Evolutionary conservation across 2,329 filamentous ascomycete species (phyloP), one percentile per base, ranked within the genome.

Genomic region (Phaeophleospora eucalypticola): DNA sequence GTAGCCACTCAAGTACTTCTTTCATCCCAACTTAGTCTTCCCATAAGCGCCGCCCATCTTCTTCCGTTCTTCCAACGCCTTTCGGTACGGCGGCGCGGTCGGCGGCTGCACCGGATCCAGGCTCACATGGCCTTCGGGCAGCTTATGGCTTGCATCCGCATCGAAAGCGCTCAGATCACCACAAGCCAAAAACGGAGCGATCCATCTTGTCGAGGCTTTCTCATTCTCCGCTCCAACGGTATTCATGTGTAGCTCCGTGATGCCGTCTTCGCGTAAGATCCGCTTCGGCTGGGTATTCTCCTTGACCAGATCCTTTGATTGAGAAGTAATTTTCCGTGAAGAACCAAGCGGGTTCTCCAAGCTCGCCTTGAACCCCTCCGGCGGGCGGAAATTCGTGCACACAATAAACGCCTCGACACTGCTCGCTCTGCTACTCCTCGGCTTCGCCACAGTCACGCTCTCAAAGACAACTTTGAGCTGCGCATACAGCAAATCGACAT

Each of bases 351-450:
- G 87, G 58, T 84, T 81, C 59, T 89, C 84, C 3, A 93, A 71
- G 59, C 83, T 89, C 3, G 87, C 82, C 37, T 78, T 79, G 70
- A 89, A 93, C 0, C 86, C 86, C 12, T 74, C 70, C 0, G 91
- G 90, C 3, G 89, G 90, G 17, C 78, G 76, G 65, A 97, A 98
- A 51, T 89, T 87, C 59, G 94, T 79, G 66, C 93, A 96, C 14
- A 98, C 91, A 38, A 98, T 87, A 59, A 98, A 98, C 0, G 93
- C 91, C 67, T 98, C 93, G 16, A 98, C 83, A 68, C 89, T 95
- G 68, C 91, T 97, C 1, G 91, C 93, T n/a, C 93, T 80, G 62
- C 89, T 95, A 53, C 89, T 95, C 44, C 93, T 77, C 2, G 93
- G 93, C 72, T 98, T 98, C 10, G 93, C 90, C 14, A 97, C 89